phyloP scores from a whole-genome alignment of 495 filamentous ascomycete species.

The Parachaetomium inaequale region DNA sequence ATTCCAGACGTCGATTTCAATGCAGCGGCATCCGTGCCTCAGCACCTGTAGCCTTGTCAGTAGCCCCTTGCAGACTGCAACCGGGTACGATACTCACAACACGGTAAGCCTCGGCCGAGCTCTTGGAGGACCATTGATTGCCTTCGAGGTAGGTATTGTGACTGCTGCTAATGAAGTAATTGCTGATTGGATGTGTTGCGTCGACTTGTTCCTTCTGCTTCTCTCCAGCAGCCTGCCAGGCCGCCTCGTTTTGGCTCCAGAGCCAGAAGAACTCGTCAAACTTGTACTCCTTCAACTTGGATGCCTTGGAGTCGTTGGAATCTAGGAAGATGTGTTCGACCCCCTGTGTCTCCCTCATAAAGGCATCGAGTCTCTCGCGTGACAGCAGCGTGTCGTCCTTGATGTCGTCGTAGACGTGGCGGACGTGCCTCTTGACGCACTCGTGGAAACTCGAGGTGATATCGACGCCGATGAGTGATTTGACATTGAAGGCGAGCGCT shows the following conservation, averaged over 20 bases:
- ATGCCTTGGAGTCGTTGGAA: constrained; percentile 25
- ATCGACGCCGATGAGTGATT: constrained; percentile 12
- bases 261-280: constrained; percentile 44
- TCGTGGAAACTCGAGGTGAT: constrained; percentile 22
- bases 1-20: constrained; percentile 97
- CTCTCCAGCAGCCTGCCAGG: constrained; percentile 34
- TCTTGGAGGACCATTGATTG: constrained; percentile 77
- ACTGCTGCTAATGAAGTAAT: constrained; percentile 87
- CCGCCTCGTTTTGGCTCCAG: constrained; percentile 35
- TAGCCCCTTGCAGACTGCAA: neutral
- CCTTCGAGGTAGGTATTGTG: constrained; percentile 85
- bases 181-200: constrained; percentile 60
- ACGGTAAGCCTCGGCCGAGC: constrained; percentile 76
- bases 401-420: constrained; percentile 34
- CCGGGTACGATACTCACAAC: constrained; percentile 45
- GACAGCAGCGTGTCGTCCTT: constrained; percentile 31
- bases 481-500: constrained; percentile 22
- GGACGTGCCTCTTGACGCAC: constrained; percentile 35
- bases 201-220: constrained; percentile 30
- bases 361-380: constrained; percentile 33
- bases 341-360: constrained; percentile 40
- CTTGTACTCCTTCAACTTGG: constrained; percentile 21
- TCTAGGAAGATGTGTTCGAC: constrained; percentile 20
- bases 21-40: constrained; percentile 74
- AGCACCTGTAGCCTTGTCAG: constrained; percentile 43